Conservation (phyloP, 2,329 filamentous ascomycete genomes). For the Dactylellina sp. region DNA sequence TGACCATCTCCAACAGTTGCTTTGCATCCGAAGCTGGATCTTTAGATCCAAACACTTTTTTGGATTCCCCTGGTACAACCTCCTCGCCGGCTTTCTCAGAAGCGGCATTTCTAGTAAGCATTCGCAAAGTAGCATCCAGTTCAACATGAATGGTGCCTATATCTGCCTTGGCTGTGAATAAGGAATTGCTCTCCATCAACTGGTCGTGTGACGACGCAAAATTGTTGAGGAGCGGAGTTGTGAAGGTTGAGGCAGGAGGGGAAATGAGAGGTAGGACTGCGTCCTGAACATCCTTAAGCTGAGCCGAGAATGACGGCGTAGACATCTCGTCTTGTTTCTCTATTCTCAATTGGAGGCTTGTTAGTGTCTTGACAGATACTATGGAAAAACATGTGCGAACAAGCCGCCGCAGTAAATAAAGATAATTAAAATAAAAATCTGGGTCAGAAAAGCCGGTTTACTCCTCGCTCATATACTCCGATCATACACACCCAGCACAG, state of each 20-base stretch:
- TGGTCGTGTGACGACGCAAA: constrained; percentile 59
- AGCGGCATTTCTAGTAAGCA: constrained; percentile 36
- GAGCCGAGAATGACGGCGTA: constrained; percentile 45
- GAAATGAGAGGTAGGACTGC: constrained; percentile 57
- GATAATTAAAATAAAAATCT: constrained; percentile 8
- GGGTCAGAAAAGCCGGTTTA: constrained; percentile 58
- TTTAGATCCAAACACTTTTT: constrained; percentile 13
- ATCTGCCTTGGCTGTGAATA: constrained; percentile 58
- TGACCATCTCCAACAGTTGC: constrained; percentile 52
- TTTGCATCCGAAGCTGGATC: constrained; percentile 23
- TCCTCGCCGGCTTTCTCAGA: constrained; percentile 41
- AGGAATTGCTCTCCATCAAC: constrained; percentile 57
- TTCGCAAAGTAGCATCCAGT: constrained; percentile 56
- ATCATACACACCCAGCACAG: constrained; percentile 55
- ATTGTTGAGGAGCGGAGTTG: constrained; percentile 58
- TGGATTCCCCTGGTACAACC: constrained; percentile 21
- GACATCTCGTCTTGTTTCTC: constrained; percentile 31
- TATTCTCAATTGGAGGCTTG: not conserved
- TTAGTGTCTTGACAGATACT: constrained; percentile 8
- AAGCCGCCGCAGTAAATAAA: constrained; percentile 12
- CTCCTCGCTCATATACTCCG: constrained; percentile 58
- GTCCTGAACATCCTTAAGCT: constrained; percentile 48
- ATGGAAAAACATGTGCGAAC: not conserved
- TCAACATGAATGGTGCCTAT: constrained; percentile 58
- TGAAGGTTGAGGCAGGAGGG: constrained; percentile 58